phyloP scores from a whole-genome alignment of 371 early-diverging fungal species.

The Capillidium heterosporum region DNA sequence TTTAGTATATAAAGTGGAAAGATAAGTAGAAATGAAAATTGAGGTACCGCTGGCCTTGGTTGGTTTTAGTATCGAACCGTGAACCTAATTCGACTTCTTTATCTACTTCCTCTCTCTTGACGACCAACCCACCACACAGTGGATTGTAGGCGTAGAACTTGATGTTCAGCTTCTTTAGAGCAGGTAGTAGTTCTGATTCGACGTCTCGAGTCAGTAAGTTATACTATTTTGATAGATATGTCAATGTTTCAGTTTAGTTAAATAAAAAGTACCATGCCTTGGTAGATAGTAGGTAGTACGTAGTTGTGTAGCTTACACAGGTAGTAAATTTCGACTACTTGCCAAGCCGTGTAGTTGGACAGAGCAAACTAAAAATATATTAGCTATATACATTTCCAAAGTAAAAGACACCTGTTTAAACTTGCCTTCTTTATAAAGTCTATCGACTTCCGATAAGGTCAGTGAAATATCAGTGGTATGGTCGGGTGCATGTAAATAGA shows the following conservation, averaged over 20 bases:
- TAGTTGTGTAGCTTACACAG: conserved; percentile 19
- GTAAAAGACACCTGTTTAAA: conserved; percentile 15
- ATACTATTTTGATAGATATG: conserved; percentile 18
- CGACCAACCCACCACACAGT: conserved; percentile 32
- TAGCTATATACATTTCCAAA: neutral
- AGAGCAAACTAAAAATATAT: conserved; percentile 18
- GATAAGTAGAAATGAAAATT: neutral
- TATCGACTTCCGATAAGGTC: conserved; percentile 21
- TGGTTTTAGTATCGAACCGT: conserved; percentile 26
- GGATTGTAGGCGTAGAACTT: conserved; percentile 37
- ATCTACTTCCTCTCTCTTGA: conserved; percentile 13
- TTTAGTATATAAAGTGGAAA: neutral
- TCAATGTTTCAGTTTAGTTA: neutral
- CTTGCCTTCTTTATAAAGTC: conserved; percentile 19
- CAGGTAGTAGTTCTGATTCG: conserved; percentile 37
- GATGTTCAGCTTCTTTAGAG: conserved; percentile 28
- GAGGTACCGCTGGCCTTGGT: conserved; percentile 19
- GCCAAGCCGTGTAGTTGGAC: conserved; percentile 26
- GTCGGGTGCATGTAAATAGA: conserved; percentile 32
- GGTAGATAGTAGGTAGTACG: conserved; percentile 26
- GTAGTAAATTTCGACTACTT: conserved; percentile 23
- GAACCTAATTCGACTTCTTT: conserved; percentile 19
- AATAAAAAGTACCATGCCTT: conserved; percentile 18
- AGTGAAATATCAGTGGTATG: conserved; percentile 21
- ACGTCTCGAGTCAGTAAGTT: conserved; percentile 39